A percentile compares a stretch with the other conserved stretches of the same genome.
Conservation (phyloP, 2,329 filamentous ascomycete species). For the Blumeria hordei region DNA sequence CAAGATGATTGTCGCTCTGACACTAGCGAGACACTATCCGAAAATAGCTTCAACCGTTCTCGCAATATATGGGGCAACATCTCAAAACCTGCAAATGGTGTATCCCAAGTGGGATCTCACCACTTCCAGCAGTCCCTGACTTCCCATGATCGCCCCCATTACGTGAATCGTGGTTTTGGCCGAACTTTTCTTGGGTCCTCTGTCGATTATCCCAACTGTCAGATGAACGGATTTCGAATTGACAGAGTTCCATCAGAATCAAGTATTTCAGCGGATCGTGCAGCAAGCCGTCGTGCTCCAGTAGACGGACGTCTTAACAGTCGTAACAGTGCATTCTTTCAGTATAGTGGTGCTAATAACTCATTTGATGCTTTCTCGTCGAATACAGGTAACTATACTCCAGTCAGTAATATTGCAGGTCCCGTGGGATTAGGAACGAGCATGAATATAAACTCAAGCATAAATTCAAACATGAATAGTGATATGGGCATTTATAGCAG, state of each 20-base stretch:
- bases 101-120: constrained; percentile 4
- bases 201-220: constrained; percentile 9
- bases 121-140: constrained; percentile 13
- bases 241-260: constrained; percentile 13
- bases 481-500: constrained; percentile 14
- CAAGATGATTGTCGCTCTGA: constrained; percentile 32
- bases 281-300: constrained; percentile 9
- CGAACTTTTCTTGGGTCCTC: constrained; percentile 13
- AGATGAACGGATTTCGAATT: constrained; percentile 10
- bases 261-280: constrained; percentile 11
- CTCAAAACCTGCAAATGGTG: constrained; percentile 16
- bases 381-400: constrained; percentile 10
- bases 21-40: constrained; percentile 27
- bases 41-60: constrained; percentile 26
- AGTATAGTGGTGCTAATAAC: constrained; percentile 15
- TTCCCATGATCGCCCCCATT: constrained; percentile 19
- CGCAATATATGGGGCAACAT: constrained; percentile 30
- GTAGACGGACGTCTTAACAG: constrained; percentile 12
- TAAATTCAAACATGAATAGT: constrained; percentile 6
- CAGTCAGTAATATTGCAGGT: constrained; percentile 7
- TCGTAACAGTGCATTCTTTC: constrained; percentile 11
- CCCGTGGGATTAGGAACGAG: constrained; percentile 7
- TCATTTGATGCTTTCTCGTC: constrained; percentile 15
- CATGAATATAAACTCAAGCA: constrained; percentile 1
- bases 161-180: constrained; percentile 19